phyloP scores from a whole-genome alignment of 345 rosid species.

The Camelina neglecta region DNA sequence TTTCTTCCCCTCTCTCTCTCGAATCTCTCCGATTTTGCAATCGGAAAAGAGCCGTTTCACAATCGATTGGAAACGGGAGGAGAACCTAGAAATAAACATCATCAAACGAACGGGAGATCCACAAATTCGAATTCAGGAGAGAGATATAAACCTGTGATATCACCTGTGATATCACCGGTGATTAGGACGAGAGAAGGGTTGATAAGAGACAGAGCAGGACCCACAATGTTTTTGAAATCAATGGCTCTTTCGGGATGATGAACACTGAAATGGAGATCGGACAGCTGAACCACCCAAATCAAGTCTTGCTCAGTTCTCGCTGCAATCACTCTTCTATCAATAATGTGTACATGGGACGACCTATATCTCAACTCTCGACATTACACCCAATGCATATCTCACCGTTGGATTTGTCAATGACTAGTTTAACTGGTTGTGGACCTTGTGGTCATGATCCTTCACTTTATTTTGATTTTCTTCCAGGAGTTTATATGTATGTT shows the following conservation, averaged over 20 bases:
- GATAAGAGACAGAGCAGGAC: slow-evolving; percentile 73
- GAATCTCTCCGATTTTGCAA: too few relatives aligned
- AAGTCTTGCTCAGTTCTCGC: slow-evolving; percentile 68
- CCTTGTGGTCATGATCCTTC: slow-evolving; percentile 62
- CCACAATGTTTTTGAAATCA: slow-evolving; percentile 60
- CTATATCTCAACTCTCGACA: slow-evolving; percentile 84
- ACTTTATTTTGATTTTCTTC: slow-evolving; percentile 89
- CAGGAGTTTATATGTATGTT: slow-evolving; percentile 58
- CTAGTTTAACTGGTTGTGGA: slow-evolving; percentile 53
- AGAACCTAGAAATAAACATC: neutral
- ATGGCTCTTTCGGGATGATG: slow-evolving; percentile 84
- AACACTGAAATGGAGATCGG: slow-evolving; percentile 98
- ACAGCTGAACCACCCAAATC: slow-evolving; percentile 91
- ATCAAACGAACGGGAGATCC: neutral
- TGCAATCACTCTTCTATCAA: slow-evolving; percentile 51
- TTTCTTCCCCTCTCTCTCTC: too few relatives aligned
- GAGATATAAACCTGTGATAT: slow-evolving; percentile 66
- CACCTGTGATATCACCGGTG: slow-evolving; percentile 96
- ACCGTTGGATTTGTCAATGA: slow-evolving; percentile 85
- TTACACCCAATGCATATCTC: slow-evolving; percentile 76
- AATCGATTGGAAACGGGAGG: too few relatives aligned
- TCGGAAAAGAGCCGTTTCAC: too few relatives aligned
- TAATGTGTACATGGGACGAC: slow-evolving; percentile 77
- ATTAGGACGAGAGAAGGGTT: slow-evolving; percentile 85
- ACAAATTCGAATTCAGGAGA: neutral